Conservation (phyloP, 176 grass and related monocot species). For the Rhynchospora pubera region DNA sequence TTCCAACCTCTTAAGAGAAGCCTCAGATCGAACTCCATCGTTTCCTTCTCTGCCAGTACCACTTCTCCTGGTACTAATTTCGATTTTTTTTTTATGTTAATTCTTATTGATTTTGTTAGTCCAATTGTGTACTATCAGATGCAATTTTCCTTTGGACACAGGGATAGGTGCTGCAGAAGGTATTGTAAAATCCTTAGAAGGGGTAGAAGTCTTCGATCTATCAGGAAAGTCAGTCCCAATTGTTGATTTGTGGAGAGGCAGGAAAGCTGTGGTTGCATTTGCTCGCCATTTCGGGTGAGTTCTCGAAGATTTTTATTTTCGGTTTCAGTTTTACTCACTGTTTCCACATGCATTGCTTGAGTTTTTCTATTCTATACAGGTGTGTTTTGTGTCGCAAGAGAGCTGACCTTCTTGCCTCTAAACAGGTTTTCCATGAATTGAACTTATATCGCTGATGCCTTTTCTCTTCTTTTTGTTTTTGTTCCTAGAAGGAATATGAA, state of each 20-base stretch:
- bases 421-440: slow-evolving; percentile 53
- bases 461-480: not conserved
- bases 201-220: slow-evolving; percentile 74
- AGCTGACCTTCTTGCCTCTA: slow-evolving; percentile 73
- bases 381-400: slow-evolving; percentile 86
- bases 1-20: not conserved
- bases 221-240: slow-evolving; percentile 48
- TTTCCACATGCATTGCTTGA: not conserved
- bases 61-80: slow-evolving; percentile 2
- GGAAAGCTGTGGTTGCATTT: slow-evolving; percentile 78
- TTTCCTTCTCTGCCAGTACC: slow-evolving; percentile 6
- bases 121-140: not conserved
- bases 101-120: not conserved
- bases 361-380: slow-evolving; percentile 30
- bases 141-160: not conserved
- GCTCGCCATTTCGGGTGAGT: slow-evolving; percentile 89
- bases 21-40: not conserved
- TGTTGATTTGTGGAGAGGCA: slow-evolving; percentile 82
- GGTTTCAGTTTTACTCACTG: not conserved
- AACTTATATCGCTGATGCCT: not conserved
- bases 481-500: slow-evolving; percentile 5
- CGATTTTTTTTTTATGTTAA: not conserved
- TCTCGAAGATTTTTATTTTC: not conserved
- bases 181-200: slow-evolving; percentile 47
- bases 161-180: slow-evolving; percentile 28